phyloP scores from a whole-genome alignment of 2,329 filamentous ascomycete genomes.

The Trichoderma sp. region DNA sequence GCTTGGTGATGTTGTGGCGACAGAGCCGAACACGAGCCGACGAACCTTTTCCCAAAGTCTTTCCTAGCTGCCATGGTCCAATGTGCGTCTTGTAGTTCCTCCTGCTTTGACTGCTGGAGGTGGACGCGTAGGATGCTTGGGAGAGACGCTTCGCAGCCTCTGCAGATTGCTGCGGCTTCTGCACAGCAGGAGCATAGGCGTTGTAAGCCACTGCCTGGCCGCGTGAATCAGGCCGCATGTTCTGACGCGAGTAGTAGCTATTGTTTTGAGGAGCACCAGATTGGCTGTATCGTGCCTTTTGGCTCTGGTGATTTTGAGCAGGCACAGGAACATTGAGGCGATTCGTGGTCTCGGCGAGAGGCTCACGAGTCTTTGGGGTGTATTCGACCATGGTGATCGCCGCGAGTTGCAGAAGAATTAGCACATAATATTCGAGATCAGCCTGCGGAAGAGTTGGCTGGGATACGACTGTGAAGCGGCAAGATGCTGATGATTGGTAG shows the following conservation, averaged over 20 bases:
- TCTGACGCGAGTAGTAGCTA: conserved; percentile 13
- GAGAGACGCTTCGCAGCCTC: conserved; percentile 43
- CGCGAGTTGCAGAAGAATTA: conserved; percentile 31
- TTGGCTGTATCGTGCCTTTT: conserved; percentile 37
- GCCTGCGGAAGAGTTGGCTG: background rate
- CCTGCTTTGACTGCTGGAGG: conserved; percentile 43
- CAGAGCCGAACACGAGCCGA: conserved; percentile 87
- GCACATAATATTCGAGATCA: conserved; percentile 38
- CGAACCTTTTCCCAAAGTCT: conserved; percentile 84
- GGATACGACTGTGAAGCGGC: background rate
- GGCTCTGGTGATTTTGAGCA: conserved; percentile 29
- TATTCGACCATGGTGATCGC: conserved; percentile 35
- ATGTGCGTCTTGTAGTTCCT: conserved; percentile 69
- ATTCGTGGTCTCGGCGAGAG: conserved; percentile 50
- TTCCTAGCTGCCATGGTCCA: conserved; percentile 91
- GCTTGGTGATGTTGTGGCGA: conserved; percentile 74
- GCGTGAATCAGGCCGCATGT: background rate
- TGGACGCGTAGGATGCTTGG: conserved; percentile 45
- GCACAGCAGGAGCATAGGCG: conserved; percentile 28
- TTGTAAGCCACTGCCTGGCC: conserved; percentile 13
- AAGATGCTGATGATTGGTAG: conserved; percentile 14
- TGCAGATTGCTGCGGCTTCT: conserved; percentile 33
- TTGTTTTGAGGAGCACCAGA: conserved; percentile 19
- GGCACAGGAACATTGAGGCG: conserved; percentile 47
- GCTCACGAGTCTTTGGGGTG: conserved; percentile 38